phyloP scores from a whole-genome alignment of 805 yeast species.

The Teunomyces funiuensis region DNA sequence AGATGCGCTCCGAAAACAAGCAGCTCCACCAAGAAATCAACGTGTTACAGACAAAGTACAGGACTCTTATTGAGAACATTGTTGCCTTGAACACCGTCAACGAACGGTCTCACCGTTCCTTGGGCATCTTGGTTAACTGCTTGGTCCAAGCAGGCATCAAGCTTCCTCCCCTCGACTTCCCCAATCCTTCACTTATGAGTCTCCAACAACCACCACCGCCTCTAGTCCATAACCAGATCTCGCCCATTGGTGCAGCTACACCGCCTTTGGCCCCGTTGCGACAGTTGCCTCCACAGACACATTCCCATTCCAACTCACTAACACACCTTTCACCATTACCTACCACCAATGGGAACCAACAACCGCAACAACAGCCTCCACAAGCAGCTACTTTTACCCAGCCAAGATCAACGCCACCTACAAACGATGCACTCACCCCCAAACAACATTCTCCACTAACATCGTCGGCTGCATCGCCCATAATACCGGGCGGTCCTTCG shows the following conservation, averaged over 20 bases:
- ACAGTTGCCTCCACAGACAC: conserved; percentile 5
- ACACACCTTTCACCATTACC: conserved; percentile 1
- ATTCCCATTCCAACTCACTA: conserved; percentile 10
- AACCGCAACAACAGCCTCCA: conserved; percentile 6
- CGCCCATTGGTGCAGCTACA: background rate
- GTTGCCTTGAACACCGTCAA: conserved; percentile 55
- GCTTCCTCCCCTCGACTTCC: conserved; percentile 62
- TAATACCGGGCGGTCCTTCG: background rate
- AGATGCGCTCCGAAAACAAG: conserved; percentile 33
- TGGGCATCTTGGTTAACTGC: conserved; percentile 49
- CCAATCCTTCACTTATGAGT: conserved; percentile 34
- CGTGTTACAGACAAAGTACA: conserved; percentile 55
- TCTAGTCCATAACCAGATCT: background rate
- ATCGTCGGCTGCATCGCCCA: conserved; percentile 15
- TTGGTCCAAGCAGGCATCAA: conserved; percentile 62
- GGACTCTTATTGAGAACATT: conserved; percentile 61
- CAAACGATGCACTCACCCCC: conserved; percentile 14
- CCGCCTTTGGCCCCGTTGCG: conserved; percentile 2
- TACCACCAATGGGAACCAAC: conserved; percentile 1
- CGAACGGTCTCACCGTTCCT: conserved; percentile 55
- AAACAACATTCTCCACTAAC: conserved; percentile 16
- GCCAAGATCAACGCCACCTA: conserved; percentile 5
- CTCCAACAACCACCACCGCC: conserved; percentile 17
- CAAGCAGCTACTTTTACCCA: background rate
- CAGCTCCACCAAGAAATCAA: conserved; percentile 34